These are phyloP conservation scores for Curvularia verruculosa DNA, from an alignment of 2,329 filamentous ascomycete genomes.

Conservation along the genomic window DNA sequence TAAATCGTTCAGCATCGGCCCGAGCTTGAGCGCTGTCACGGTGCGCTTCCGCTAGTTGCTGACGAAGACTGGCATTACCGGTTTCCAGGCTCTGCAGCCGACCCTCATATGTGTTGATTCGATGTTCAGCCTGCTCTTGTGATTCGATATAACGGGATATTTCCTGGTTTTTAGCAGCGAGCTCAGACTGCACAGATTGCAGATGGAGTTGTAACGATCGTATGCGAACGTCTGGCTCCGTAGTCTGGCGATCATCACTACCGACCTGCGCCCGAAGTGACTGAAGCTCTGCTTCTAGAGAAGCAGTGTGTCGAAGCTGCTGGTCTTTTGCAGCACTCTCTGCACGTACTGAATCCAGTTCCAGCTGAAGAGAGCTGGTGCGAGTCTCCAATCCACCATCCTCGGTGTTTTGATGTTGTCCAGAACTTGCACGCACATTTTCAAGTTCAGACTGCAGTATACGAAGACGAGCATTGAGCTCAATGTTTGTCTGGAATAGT, in stretches of 20 bases:
- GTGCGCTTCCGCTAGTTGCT: constrained; percentile 42
- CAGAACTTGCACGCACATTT: background rate
- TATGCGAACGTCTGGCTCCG: constrained; percentile 12
- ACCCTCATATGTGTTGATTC: constrained; percentile 34
- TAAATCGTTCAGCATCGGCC: constrained; percentile 34
- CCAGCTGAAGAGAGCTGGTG: background rate
- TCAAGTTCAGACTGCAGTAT: constrained; percentile 29
- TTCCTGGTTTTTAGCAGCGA: constrained; percentile 35
- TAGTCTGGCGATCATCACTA: background rate
- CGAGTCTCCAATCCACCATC: constrained; percentile 6
- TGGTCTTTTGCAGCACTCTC: constrained; percentile 6
- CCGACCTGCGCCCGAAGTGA: background rate
- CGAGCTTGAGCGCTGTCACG: constrained; percentile 33
- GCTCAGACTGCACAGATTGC: constrained; percentile 25
- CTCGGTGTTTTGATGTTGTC: background rate
- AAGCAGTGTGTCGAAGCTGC: background rate
- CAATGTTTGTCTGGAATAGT: constrained; percentile 33
- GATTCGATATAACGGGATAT: constrained; percentile 30
- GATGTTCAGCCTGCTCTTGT: constrained; percentile 35
- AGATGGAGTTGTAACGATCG: constrained; percentile 27
- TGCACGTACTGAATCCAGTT: constrained; percentile 3
- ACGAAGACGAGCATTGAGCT: constrained; percentile 31
- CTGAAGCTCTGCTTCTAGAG: background rate
- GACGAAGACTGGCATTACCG: constrained; percentile 36
- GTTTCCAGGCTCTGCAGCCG: constrained; percentile 40